A percentile compares a stretch with the other conserved stretches of the same genome.
phyloP scores from a whole-genome alignment of 208 protist species.

The Trichomonas gallinae region DNA sequence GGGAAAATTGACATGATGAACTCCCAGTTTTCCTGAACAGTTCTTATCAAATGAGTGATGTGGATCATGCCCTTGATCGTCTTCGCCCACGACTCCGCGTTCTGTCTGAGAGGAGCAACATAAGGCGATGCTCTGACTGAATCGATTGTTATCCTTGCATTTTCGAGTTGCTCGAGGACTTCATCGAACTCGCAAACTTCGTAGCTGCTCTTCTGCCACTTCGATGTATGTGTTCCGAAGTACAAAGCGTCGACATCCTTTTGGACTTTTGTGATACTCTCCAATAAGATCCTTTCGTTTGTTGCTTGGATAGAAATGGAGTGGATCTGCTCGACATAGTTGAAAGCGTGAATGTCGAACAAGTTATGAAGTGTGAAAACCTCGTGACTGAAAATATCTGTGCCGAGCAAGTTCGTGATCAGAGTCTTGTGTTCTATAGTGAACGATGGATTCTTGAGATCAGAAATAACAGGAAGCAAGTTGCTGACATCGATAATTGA shows the following conservation, averaged over 20 bases:
- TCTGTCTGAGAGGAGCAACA: not conserved
- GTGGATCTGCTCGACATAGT: not conserved
- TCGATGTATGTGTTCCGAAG: not conserved
- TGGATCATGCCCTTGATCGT: constrained; percentile 36
- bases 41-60: not conserved
- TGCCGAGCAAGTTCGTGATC: not conserved
- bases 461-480: not conserved
- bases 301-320: not conserved
- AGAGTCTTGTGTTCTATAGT: not conserved
- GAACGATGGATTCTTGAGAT: not conserved
- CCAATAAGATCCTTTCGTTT: not conserved
- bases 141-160: not conserved
- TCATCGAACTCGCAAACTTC: not conserved
- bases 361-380: not conserved
- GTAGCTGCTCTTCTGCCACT: not conserved
- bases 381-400: not conserved
- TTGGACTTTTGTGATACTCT: not conserved
- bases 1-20: not conserved
- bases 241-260: not conserved
- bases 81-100: constrained; percentile 44
- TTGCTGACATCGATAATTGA: not conserved
- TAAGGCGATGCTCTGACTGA: not conserved
- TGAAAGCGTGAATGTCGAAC: not conserved
- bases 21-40: not conserved
- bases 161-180: not conserved